These are phyloP conservation scores for Talaromyces piceae DNA, from an alignment of 2,329 filamentous ascomycete genomes.

Conservation along the genomic window DNA sequence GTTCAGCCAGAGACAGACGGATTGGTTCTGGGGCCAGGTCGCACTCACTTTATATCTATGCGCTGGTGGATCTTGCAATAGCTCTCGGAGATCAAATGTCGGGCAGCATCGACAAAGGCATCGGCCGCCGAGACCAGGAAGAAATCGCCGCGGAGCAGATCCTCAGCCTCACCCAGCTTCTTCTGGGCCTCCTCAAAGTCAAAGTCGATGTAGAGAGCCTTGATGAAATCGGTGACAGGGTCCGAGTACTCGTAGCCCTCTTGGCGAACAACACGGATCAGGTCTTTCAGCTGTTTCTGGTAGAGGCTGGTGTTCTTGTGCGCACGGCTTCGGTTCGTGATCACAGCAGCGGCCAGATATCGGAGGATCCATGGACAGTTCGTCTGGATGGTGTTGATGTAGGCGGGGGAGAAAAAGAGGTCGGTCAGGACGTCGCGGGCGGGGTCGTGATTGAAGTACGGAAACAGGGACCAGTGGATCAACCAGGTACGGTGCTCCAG, in stretches of 20 bases:
- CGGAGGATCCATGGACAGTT: constrained; percentile 93
- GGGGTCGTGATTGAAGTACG: constrained; percentile 94
- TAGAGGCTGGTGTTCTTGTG: constrained; percentile 74
- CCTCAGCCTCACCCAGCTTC: constrained; percentile 78
- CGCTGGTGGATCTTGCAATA: constrained; percentile 99
- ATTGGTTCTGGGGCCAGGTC: neutral
- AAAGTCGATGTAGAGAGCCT: constrained; percentile 91
- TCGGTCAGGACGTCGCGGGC: constrained; percentile 88
- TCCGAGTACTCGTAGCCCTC: constrained; percentile 97
- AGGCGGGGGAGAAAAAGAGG: constrained; percentile 91
- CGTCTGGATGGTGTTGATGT: constrained; percentile 99
- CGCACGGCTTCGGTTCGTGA: constrained; percentile 77
- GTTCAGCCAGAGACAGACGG: neutral
- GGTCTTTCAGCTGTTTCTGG: constrained; percentile 98
- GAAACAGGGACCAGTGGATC: constrained; percentile 97
- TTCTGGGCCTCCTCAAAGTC: constrained; percentile 95
- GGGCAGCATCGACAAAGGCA: constrained; percentile 83
- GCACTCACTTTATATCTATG: constrained; percentile 79
- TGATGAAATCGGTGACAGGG: constrained; percentile 92
- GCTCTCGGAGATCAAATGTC: constrained; percentile 94
- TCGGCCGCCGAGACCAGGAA: constrained; percentile 83
- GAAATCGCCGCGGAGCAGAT: constrained; percentile 88
- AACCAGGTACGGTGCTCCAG: constrained; percentile 95
- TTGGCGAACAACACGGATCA: constrained; percentile 90
- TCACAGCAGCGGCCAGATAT: constrained; percentile 88